Percentiles rank a stretch among this genome's conserved stretches.
phyloP scores from a whole-genome alignment of 2,329 filamentous ascomycete species.

The Penicillium sp. region DNA sequence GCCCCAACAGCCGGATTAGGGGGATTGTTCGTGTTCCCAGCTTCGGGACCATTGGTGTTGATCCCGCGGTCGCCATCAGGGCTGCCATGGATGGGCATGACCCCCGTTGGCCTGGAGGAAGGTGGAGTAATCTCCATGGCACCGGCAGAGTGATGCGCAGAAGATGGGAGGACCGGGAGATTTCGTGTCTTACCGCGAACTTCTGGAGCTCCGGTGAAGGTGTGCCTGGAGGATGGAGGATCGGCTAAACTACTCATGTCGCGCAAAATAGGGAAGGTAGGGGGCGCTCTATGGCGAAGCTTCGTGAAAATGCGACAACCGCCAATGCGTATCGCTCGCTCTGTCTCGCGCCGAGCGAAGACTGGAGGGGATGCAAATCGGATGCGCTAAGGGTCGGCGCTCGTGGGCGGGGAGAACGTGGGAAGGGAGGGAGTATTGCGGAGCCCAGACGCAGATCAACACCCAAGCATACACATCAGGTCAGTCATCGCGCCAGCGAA shows the following conservation, averaged over 20 bases:
- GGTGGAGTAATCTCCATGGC: slow-evolving; percentile 55
- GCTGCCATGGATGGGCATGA: slow-evolving; percentile 45
- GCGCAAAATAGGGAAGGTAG: slow-evolving; percentile 18
- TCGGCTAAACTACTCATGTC: slow-evolving; percentile 42
- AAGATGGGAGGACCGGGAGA: slow-evolving; percentile 46
- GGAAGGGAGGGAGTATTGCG: slow-evolving; percentile 19
- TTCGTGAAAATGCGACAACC: not conserved
- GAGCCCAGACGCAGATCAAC: slow-evolving; percentile 30
- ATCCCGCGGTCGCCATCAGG: slow-evolving; percentile 46
- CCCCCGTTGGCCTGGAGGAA: slow-evolving; percentile 41
- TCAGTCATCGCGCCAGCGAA: slow-evolving; percentile 27
- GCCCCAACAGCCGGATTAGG: slow-evolving; percentile 38
- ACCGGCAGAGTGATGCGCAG: slow-evolving; percentile 40
- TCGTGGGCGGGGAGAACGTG: slow-evolving; percentile 28
- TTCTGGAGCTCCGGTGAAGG: slow-evolving; percentile 41
- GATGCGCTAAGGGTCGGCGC: slow-evolving; percentile 14
- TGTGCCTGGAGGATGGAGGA: slow-evolving; percentile 39
- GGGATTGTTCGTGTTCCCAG: slow-evolving; percentile 25
- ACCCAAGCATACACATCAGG: slow-evolving; percentile 23
- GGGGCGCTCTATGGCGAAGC: not conserved
- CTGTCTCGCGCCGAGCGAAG: not conserved
- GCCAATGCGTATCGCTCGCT: not conserved
- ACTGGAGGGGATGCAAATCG: slow-evolving; percentile 2
- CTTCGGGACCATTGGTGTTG: slow-evolving; percentile 34
- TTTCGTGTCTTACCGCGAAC: slow-evolving; percentile 46